Percentiles rank a stretch among this genome's conserved stretches.
phyloP scores from a whole-genome alignment of 2,329 filamentous ascomycete species.

The Ophiosphaerella korrae region DNA sequence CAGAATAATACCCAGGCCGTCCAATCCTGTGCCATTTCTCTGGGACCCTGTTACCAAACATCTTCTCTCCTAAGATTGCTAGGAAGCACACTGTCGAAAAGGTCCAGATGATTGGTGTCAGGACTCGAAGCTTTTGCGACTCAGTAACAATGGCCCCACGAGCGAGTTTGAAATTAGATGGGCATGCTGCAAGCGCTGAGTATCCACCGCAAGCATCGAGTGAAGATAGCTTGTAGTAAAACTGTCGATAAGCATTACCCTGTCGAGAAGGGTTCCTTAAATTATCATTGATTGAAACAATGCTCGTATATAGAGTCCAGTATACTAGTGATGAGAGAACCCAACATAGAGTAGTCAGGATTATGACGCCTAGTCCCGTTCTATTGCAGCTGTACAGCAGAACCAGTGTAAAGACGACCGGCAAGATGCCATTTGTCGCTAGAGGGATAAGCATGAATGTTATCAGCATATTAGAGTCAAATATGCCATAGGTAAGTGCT shows the following conservation, averaged over 20 bases:
- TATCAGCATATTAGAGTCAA: constrained; percentile 20
- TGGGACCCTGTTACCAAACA: background rate
- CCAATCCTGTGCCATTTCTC: background rate
- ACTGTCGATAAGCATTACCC: constrained; percentile 22
- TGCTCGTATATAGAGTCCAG: constrained; percentile 21
- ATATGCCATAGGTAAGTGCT: constrained; percentile 23
- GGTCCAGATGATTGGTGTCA: constrained; percentile 27
- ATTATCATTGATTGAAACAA: constrained; percentile 18
- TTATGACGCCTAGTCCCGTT: constrained; percentile 7
- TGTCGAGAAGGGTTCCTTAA: background rate
- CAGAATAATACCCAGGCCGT: background rate
- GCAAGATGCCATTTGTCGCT: constrained; percentile 25
- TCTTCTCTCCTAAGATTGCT: constrained; percentile 2
- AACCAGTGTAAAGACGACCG: constrained; percentile 20
- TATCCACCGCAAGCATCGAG: constrained; percentile 25
- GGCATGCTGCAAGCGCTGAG: constrained; percentile 26
- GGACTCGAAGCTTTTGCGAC: constrained; percentile 12
- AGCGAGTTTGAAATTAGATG: constrained; percentile 12
- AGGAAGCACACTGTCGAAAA: constrained; percentile 21
- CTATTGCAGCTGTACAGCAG: constrained; percentile 14
- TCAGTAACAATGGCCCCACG: constrained; percentile 1
- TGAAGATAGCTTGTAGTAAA: constrained; percentile 24
- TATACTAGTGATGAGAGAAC: constrained; percentile 24
- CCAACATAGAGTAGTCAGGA: constrained; percentile 19
- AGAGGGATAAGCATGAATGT: constrained; percentile 30